A percentile compares a stretch with the other conserved stretches of the same genome.
Evolutionary conservation across 176 grass and related monocot genomes (phyloP).

Genomic region (Zizania latifolia): DNA sequence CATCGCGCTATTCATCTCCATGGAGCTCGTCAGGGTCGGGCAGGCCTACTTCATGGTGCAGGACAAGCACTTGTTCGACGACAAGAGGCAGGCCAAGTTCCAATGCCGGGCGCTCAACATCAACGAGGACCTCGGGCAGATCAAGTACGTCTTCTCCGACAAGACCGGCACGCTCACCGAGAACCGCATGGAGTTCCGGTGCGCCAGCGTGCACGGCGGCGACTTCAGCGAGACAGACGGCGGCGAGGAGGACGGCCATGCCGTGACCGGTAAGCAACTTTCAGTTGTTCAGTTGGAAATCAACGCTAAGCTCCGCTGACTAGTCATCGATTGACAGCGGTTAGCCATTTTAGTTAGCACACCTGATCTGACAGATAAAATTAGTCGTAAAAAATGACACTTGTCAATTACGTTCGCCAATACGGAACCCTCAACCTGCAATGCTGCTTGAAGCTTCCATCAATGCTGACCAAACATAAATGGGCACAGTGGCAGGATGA

Average conservation of each 20-base stretch:
- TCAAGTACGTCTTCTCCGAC: slow-evolving; percentile 98
- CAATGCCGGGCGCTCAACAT: slow-evolving; percentile 97
- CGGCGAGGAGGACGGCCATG: slow-evolving; percentile 4
- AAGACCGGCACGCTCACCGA: slow-evolving; percentile 92
- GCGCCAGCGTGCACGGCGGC: slow-evolving; percentile 57
- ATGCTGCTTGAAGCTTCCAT: background rate
- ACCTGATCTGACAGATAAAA: background rate
- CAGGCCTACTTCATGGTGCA: slow-evolving; percentile 97
- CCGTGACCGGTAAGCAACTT: slow-evolving; percentile 33
- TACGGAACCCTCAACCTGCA: background rate
- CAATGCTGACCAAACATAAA: background rate
- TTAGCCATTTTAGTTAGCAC: background rate
- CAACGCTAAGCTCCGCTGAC: background rate
- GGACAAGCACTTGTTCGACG: slow-evolving; percentile 65
- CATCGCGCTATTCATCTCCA: slow-evolving; percentile 86
- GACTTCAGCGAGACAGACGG: slow-evolving; percentile 46
- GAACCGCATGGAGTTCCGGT: slow-evolving; percentile 92
- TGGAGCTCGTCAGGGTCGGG: slow-evolving; percentile 75
- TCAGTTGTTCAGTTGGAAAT: background rate
- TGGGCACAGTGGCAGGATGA: too few relatives aligned
- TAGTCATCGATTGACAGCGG: background rate
- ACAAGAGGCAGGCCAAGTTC: slow-evolving; percentile 46
- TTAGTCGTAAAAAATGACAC: background rate
- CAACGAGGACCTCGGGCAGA: slow-evolving; percentile 97
- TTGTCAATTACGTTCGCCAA: background rate